Percentiles rank a stretch among this genome's conserved stretches.
phyloP scores from a whole-genome alignment of 371 early-diverging fungal species.

The Syncephalastrum contaminatum region DNA sequence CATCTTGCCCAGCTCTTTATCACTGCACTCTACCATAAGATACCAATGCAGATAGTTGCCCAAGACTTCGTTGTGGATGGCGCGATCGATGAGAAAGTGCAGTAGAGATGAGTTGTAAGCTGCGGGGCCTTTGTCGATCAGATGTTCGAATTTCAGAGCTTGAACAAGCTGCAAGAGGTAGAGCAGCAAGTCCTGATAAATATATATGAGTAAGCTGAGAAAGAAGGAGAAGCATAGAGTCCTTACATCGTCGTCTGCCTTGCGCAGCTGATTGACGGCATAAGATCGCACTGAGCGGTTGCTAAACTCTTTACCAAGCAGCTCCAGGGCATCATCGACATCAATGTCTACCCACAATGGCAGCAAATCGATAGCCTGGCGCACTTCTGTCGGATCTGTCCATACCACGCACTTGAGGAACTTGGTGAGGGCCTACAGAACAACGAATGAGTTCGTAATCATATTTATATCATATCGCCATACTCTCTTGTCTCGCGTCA shows the following conservation, averaged over 20 bases:
- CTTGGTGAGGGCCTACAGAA: constrained; percentile 84
- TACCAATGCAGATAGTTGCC: constrained; percentile 96
- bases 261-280: constrained; percentile 86
- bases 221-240: constrained; percentile 1
- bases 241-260: constrained; percentile 89
- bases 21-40: constrained; percentile 88
- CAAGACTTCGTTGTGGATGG: constrained; percentile 73
- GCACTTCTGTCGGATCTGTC: constrained; percentile 88
- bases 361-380: constrained; percentile 88
- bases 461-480: background rate
- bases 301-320: constrained; percentile 87
- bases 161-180: constrained; percentile 96
- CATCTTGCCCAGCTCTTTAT: constrained; percentile 68
- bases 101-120: constrained; percentile 74
- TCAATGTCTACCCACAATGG: constrained; percentile 89
- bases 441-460: background rate
- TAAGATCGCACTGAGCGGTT: constrained; percentile 80
- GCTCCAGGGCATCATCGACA: constrained; percentile 92
- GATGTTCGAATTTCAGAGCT: constrained; percentile 92
- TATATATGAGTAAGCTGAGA: background rate
- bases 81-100: constrained; percentile 85
- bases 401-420: constrained; percentile 95
- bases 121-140: constrained; percentile 35
- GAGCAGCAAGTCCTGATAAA: constrained; percentile 77
- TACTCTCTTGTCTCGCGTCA: constrained; percentile 87